Conservation (phyloP, 495 filamentous ascomycete species). For the Darksidea phi region DNA sequence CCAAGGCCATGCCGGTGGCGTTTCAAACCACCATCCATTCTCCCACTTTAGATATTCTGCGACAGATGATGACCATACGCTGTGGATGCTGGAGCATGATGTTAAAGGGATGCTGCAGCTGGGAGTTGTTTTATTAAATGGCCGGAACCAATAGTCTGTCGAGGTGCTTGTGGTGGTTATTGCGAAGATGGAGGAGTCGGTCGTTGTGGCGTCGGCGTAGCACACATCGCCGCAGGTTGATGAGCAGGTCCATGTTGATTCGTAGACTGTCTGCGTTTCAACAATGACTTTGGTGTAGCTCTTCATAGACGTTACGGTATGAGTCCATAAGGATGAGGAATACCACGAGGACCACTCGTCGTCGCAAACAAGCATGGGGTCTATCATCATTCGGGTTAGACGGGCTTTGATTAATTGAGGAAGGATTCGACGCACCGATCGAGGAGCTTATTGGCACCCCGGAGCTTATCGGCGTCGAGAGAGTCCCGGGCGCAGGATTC, state of each 20-base stretch:
- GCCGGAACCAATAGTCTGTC: background rate
- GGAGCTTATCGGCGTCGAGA: too few relatives aligned
- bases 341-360: too few relatives aligned
- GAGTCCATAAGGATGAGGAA: too few relatives aligned
- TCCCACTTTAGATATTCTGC: background rate
- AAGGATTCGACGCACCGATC: too few relatives aligned
- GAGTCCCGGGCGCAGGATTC: too few relatives aligned
- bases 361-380: too few relatives aligned
- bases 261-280: background rate
- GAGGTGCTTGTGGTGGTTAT: background rate
- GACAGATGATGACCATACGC: background rate
- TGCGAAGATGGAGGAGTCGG: background rate
- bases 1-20: background rate
- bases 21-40: background rate
- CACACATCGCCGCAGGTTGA: slow-evolving; percentile 1
- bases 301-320: too few relatives aligned
- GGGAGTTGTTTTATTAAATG: background rate
- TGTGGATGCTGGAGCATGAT: background rate
- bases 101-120: background rate
- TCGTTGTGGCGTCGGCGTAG: slow-evolving; percentile 4
- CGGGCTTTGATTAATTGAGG: too few relatives aligned
- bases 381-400: too few relatives aligned
- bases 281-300: background rate
- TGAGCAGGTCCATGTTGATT: slow-evolving; percentile 3
- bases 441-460: too few relatives aligned